A percentile compares a stretch with the other conserved stretches of the same genome.
Evolutionary conservation across 495 filamentous ascomycete species (phyloP).

Genomic region (Clohesyomyces aquaticus): DNA sequence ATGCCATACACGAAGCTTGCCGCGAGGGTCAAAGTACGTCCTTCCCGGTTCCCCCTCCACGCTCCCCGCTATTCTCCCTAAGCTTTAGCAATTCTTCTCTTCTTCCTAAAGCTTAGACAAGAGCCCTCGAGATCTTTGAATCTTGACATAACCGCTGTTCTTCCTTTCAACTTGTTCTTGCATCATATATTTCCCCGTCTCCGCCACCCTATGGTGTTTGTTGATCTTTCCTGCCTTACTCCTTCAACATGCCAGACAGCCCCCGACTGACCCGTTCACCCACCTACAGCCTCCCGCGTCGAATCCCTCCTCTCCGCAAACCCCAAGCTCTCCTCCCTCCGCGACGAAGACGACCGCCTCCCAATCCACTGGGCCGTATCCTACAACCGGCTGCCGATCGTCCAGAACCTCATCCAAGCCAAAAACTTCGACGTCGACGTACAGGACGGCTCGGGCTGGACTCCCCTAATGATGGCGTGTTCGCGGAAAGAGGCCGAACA

Average conservation of each 20-base stretch:
- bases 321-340: slow-evolving; percentile 70
- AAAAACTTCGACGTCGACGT: slow-evolving; percentile 87
- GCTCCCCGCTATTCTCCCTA: slow-evolving; percentile 21
- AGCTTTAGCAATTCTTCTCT: slow-evolving; percentile 1
- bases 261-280: background rate
- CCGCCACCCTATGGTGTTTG: too few relatives aligned
- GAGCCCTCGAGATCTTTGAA: too few relatives aligned
- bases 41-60: slow-evolving; percentile 18
- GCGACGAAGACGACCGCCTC: slow-evolving; percentile 87
- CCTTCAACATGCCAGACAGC: slow-evolving; percentile 30
- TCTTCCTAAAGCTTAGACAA: slow-evolving; percentile 9
- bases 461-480: slow-evolving; percentile 89
- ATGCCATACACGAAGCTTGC: slow-evolving; percentile 84
- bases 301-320: slow-evolving; percentile 81
- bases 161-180: too few relatives aligned
- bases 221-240: too few relatives aligned
- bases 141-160: too few relatives aligned
- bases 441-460: slow-evolving; percentile 90
- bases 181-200: too few relatives aligned
- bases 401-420: slow-evolving; percentile 66
- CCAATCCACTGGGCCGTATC: slow-evolving; percentile 95
- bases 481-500: slow-evolving; percentile 72
- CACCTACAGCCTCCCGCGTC: slow-evolving; percentile 59
- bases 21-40: slow-evolving; percentile 80
- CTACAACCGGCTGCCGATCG: slow-evolving; percentile 76